A percentile compares a stretch with the other conserved stretches of the same genome.
Evolutionary conservation across 768 basidiomycete species (phyloP).

Genomic region (Podaxis mareebaensis): DNA sequence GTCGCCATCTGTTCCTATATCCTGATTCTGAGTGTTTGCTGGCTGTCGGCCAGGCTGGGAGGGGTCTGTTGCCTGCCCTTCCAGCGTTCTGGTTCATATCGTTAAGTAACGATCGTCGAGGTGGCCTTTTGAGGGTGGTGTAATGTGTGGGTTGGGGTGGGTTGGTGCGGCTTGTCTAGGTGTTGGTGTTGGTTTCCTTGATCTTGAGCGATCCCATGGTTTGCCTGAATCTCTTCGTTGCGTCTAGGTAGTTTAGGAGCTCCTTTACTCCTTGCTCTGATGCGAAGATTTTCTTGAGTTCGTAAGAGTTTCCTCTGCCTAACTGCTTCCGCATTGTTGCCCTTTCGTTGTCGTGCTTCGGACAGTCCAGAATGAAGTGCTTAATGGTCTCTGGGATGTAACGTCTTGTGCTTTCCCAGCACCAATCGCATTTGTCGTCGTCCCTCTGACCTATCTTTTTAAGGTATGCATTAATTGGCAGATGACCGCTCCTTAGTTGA

Average conservation of each 20-base stretch:
- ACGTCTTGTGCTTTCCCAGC: neutral
- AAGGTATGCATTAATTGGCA: constrained; percentile 25
- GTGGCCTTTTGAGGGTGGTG: neutral
- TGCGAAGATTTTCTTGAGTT: neutral
- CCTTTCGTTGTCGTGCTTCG: neutral
- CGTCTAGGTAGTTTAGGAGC: constrained; percentile 2
- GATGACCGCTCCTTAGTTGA: constrained; percentile 30
- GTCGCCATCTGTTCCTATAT: neutral
- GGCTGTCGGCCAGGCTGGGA: neutral
- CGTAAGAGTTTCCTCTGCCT: neutral
- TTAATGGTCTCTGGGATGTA: constrained; percentile 7
- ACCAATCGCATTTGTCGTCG: constrained; percentile 4
- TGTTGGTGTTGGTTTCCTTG: neutral
- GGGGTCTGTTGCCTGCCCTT: neutral
- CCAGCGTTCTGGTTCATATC: neutral
- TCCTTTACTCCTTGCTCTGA: neutral
- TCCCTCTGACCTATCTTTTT: constrained; percentile 1
- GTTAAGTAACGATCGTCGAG: neutral
- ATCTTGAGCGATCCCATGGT: neutral
- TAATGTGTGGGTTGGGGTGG: neutral
- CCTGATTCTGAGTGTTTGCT: neutral
- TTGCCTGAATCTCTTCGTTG: neutral
- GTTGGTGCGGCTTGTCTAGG: neutral
- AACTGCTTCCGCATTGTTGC: neutral
- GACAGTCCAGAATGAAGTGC: constrained; percentile 14